Evolutionary conservation across 768 basidiomycete species (phyloP).

Genomic region (Boletus reticulatus): DNA sequence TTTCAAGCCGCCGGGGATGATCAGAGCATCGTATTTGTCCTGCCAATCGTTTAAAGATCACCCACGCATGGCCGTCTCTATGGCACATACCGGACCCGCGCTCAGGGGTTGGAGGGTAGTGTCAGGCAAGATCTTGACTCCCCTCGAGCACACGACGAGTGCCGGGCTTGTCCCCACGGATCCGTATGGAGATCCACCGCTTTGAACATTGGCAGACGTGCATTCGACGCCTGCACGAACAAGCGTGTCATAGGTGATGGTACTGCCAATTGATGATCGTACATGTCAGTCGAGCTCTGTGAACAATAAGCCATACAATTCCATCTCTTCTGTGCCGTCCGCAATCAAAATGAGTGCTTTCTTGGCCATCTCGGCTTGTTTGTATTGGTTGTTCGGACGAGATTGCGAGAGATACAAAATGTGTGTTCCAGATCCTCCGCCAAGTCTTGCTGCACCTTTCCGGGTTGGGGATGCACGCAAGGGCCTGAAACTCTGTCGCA

Average conservation of each 20-base stretch:
- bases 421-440: neutral
- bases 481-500: neutral
- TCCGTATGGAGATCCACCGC: slow-evolving; percentile 25
- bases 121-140: slow-evolving; percentile 72
- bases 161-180: slow-evolving; percentile 38
- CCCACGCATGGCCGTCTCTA: neutral
- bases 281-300: neutral
- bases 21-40: slow-evolving; percentile 65
- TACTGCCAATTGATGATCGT: slow-evolving; percentile 40
- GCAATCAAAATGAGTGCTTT: slow-evolving; percentile 70
- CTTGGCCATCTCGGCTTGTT: slow-evolving; percentile 22
- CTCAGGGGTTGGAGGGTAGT: slow-evolving; percentile 43
- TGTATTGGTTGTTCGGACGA: neutral
- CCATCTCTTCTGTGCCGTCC: slow-evolving; percentile 87
- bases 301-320: slow-evolving; percentile 46
- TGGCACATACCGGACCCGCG: slow-evolving; percentile 46
- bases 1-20: slow-evolving; percentile 77
- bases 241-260: slow-evolving; percentile 79
- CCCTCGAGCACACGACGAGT: slow-evolving; percentile 64
- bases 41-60: slow-evolving; percentile 22
- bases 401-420: neutral
- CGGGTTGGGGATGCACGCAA: neutral
- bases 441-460: neutral
- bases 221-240: slow-evolving; percentile 69
- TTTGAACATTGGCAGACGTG: slow-evolving; percentile 63